Evolutionary conservation across 805 yeast genomes (phyloP).

Genomic region (Myxozyma neglecta): DNA sequence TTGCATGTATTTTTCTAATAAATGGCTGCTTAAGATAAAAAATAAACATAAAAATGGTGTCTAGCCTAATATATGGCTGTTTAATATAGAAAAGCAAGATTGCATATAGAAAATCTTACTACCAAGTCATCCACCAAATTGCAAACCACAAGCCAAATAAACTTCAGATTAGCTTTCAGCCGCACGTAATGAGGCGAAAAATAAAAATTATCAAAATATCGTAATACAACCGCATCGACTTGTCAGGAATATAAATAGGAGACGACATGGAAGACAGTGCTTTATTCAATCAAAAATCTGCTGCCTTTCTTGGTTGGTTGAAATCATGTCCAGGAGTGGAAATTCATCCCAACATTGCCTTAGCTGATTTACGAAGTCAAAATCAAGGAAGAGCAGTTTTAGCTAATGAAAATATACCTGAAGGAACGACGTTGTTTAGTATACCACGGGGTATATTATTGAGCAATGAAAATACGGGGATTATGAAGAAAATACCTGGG

Average conservation of each 20-base stretch:
- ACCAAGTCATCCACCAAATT: no score
- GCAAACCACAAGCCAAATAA: no score
- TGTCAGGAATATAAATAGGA: not conserved
- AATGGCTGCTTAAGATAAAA: no score
- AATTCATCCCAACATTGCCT: constrained; percentile 56
- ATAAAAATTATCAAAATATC: no score
- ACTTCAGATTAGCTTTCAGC: no score
- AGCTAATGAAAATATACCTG: constrained; percentile 59
- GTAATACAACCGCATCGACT: not conserved
- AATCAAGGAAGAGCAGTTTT: constrained; percentile 78
- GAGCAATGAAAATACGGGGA: constrained; percentile 53
- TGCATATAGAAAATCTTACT: no score
- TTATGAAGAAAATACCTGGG: constrained; percentile 33
- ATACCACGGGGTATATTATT: constrained; percentile 63
- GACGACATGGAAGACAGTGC: not conserved
- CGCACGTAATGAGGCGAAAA: no score
- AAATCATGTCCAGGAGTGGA: constrained; percentile 15
- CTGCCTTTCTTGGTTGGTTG: constrained; percentile 25
- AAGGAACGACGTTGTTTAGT: constrained; percentile 65
- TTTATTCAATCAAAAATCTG: constrained; percentile 7
- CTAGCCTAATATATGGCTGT: no score
- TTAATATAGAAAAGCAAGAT: no score
- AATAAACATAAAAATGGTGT: no score
- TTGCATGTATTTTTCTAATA: no score
- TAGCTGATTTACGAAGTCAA: constrained; percentile 58